A percentile compares a stretch with the other conserved stretches of the same genome.
These are phyloP conservation scores for Melaleuca alternifolia DNA, from an alignment of 345 rosid species.

Conservation along the genomic window DNA sequence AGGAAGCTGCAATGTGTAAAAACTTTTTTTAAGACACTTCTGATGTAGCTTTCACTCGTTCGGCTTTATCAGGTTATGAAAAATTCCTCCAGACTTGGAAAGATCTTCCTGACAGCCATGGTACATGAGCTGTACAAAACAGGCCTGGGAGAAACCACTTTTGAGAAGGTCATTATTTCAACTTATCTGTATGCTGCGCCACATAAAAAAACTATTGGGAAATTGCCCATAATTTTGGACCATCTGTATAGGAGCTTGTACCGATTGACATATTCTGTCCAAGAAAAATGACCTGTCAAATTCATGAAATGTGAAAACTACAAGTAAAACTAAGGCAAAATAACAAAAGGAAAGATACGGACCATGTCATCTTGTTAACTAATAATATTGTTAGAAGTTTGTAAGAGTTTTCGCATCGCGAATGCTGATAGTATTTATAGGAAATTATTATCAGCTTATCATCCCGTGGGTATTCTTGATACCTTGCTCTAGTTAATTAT, in stretches of 20 bases:
- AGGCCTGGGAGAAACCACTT: conserved; percentile 82
- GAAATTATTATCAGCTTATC: background rate
- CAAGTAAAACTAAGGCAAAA: background rate
- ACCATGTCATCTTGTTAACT: background rate
- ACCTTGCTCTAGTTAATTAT: background rate
- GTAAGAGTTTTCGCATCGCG: background rate
- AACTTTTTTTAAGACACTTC: background rate
- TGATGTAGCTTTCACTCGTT: background rate
- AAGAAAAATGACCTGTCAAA: background rate
- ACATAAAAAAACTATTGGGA: background rate
- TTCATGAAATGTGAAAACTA: background rate
- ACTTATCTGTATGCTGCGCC: background rate
- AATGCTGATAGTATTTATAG: background rate
- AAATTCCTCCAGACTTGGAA: conserved; percentile 53
- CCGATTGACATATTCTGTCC: background rate
- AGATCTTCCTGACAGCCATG: conserved; percentile 90
- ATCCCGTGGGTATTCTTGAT: background rate
- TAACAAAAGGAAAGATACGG: background rate
- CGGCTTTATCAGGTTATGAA: conserved; percentile 54
- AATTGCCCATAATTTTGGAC: background rate
- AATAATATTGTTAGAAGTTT: background rate
- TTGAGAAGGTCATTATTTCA: conserved; percentile 52
- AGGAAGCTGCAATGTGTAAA: background rate
- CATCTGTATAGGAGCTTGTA: background rate
- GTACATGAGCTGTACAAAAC: conserved; percentile 91